Conservation (phyloP, 306 rosid genomes). For the Lathyrus oleraceus region DNA sequence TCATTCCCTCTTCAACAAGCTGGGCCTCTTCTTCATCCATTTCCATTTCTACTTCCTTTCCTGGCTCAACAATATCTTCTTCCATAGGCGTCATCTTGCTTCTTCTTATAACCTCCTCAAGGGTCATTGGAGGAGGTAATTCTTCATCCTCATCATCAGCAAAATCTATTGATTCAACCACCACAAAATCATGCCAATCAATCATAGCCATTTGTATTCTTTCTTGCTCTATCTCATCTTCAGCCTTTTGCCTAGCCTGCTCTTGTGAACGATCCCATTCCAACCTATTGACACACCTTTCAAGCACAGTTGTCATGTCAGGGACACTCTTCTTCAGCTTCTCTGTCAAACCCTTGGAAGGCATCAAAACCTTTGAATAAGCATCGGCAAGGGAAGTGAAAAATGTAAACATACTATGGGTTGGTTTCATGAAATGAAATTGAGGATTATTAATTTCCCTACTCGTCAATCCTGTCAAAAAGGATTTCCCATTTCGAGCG, state of each 20-base stretch:
- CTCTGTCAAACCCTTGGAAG: constrained; percentile 76
- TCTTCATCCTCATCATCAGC: constrained; percentile 96
- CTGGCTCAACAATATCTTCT: constrained; percentile 78
- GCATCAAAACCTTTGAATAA: constrained; percentile 92
- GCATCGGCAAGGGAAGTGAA: constrained; percentile 95
- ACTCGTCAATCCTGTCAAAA: constrained; percentile 88
- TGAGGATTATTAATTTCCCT: constrained; percentile 88
- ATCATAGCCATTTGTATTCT: constrained; percentile 94
- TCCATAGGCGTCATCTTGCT: constrained; percentile 72
- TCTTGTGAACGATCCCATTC: constrained; percentile 97
- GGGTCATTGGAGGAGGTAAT: constrained; percentile 89
- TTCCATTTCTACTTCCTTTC: constrained; percentile 93
- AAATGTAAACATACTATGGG: constrained; percentile 94
- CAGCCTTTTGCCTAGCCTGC: constrained; percentile 94
- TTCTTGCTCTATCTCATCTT: constrained; percentile 94
- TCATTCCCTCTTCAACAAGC: constrained; percentile 94
- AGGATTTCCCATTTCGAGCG: constrained; percentile 91
- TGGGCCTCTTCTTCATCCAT: constrained; percentile 97
- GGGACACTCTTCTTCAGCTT: constrained; percentile 75
- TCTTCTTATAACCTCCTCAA: constrained; percentile 94
- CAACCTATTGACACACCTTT: constrained; percentile 82
- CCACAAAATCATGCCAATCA: constrained; percentile 99
- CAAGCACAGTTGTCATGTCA: constrained; percentile 91
- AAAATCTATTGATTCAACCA: constrained; percentile 90
- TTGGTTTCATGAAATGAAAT: constrained; percentile 93